These are phyloP conservation scores for Aspergillus spinulosporus DNA, from an alignment of 2,329 filamentous ascomycete species.

Conservation along the genomic window DNA sequence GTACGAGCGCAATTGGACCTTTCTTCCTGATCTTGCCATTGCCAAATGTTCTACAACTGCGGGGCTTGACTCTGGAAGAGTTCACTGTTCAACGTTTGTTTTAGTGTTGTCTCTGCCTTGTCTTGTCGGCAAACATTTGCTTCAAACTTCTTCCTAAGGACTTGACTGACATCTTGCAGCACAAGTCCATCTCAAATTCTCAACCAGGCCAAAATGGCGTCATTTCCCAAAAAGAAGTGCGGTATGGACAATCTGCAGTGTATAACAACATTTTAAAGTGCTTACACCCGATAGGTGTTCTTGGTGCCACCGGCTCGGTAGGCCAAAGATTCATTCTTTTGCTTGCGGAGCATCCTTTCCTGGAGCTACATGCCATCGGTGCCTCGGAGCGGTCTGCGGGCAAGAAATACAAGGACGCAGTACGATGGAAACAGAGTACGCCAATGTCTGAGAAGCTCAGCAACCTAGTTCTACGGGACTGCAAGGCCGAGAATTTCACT, in stretches of 20 bases:
- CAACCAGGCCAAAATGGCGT: conserved; percentile 29
- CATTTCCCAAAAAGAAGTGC: conserved; percentile 43
- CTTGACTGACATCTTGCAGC: conserved; percentile 10
- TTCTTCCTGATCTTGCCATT: background rate
- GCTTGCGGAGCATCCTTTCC: conserved; percentile 81
- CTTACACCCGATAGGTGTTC: conserved; percentile 58
- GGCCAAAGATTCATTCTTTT: conserved; percentile 95
- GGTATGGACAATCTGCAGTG: conserved; percentile 28
- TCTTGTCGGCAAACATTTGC: background rate
- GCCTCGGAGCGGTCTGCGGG: conserved; percentile 86
- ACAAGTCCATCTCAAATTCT: background rate
- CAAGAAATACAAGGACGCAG: conserved; percentile 92
- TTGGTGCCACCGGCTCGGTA: conserved; percentile 90
- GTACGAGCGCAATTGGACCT: background rate
- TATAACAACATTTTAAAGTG: background rate
- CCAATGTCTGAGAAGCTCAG: conserved; percentile 76
- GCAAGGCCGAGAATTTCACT: conserved; percentile 75
- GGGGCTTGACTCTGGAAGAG: background rate
- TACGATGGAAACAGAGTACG: conserved; percentile 87
- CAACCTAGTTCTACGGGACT: conserved; percentile 81
- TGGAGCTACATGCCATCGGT: conserved; percentile 83
- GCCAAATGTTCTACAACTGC: background rate
- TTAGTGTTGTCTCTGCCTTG: background rate
- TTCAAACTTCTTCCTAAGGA: background rate
- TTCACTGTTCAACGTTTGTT: background rate